phyloP scores from a whole-genome alignment of 345 rosid genomes.

The Salix viminalis region DNA sequence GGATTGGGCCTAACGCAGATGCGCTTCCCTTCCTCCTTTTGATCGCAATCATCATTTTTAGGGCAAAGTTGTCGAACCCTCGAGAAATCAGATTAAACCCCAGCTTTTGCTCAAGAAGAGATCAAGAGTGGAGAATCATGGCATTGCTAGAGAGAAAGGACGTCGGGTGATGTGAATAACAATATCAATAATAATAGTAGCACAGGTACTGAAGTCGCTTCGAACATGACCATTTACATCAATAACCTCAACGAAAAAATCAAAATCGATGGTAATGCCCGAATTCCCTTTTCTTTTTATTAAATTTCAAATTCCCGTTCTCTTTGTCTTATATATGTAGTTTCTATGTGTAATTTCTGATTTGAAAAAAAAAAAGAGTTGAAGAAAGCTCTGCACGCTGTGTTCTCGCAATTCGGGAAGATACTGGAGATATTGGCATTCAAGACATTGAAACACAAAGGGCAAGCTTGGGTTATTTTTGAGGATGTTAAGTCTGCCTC shows the following conservation, averaged over 20 bases:
- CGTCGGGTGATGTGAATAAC: slow-evolving; percentile 16
- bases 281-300: not conserved
- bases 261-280: slow-evolving; percentile 65
- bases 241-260: slow-evolving; percentile 97
- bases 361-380: slow-evolving; percentile 41
- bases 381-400: slow-evolving; percentile 86
- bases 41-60: not conserved
- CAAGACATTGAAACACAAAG: slow-evolving; percentile 96
- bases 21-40: not conserved
- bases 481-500: slow-evolving; percentile 72
- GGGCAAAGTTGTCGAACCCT: not conserved
- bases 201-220: slow-evolving; percentile 45
- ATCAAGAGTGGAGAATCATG: slow-evolving; percentile 4
- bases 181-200: slow-evolving; percentile 1
- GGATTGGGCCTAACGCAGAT: not conserved
- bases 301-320: not conserved
- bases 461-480: slow-evolving; percentile 98
- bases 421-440: slow-evolving; percentile 85
- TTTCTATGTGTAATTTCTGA: not conserved
- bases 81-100: not conserved
- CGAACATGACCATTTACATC: slow-evolving; percentile 82
- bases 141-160: slow-evolving; percentile 16
- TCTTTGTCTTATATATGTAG: not conserved
- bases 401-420: slow-evolving; percentile 91
- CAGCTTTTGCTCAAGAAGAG: not conserved